Base-by-base conservation (phyloP, 768 basidiomycete genomes). In the Mycena amicta region DNA sequence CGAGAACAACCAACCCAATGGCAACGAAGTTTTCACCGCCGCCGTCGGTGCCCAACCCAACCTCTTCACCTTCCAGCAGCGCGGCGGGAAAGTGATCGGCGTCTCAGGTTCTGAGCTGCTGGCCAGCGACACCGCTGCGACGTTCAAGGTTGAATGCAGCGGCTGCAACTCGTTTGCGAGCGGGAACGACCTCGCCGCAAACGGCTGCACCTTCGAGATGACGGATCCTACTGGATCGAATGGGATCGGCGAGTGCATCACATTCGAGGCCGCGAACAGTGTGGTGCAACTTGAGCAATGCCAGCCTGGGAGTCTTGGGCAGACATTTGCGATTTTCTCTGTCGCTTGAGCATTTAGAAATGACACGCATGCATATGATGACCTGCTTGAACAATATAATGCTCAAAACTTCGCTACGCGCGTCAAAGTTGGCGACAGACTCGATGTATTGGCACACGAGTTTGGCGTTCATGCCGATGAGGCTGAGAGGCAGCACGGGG, bases 381-480 rank as follows among this genome's bases (percentile, higher is more conserved):
- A n/a, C n/a, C n/a, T n/a, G n/a, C n/a, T n/a, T n/a, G n/a, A n/a
- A n/a, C n/a, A n/a, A n/a, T n/a, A n/a, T n/a, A n/a, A n/a, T n/a
- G n/a, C n/a, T n/a, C n/a, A n/a, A n/a, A n/a, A n/a, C n/a, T n/a
- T n/a, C n/a, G n/a, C n/a, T n/a, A n/a, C n/a, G n/a, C n/a, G n/a
- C n/a, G n/a, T n/a, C n/a, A n/a, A n/a, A n/a, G 68, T 96, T 94
- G 22, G 95, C 92, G 46, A 95, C 93, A 57, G 93, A 94, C 70
- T 93, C 90, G 58, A 94, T 93, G 72, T 93, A 93, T 68, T 92
- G 92, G 63, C 86, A 79, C 95, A 97, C 97, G 20, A 95, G 80
- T 20, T 71, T 77, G 0, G 87, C 73, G 72, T 96, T 98, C 92
- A 98, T 98, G 55, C 95, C 95, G 60, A 97, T 97, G 53, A 96